Evolutionary conservation across 768 basidiomycete species (phyloP).

Genomic region (Suillus fuscotomentosus): DNA sequence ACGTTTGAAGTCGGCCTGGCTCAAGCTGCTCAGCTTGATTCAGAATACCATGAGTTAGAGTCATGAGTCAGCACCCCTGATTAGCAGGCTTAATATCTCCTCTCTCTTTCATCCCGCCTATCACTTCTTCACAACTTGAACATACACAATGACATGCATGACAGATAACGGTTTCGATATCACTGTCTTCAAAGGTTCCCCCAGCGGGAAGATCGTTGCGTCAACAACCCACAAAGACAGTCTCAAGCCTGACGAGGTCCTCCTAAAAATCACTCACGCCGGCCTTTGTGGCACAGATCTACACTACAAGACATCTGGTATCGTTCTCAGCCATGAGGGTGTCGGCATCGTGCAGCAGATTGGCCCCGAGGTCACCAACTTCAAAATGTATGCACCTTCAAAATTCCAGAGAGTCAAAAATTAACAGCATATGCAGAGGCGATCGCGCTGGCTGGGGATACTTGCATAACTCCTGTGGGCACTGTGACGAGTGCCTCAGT

Average conservation of each 20-base stretch:
- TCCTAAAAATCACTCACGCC: slow-evolving; percentile 32
- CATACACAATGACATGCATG: slow-evolving; percentile 6
- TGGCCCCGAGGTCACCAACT: slow-evolving; percentile 28
- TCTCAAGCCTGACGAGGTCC: slow-evolving; percentile 28
- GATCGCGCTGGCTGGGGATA: slow-evolving; percentile 38
- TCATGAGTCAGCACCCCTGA: neutral
- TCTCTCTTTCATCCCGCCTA: neutral
- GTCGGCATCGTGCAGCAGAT: slow-evolving; percentile 32
- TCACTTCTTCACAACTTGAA: neutral
- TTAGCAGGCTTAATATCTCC: neutral
- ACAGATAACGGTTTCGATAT: slow-evolving; percentile 14
- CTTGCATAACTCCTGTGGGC: slow-evolving; percentile 30
- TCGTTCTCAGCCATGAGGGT: slow-evolving; percentile 41
- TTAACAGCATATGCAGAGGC: slow-evolving; percentile 20
- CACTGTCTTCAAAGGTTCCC: slow-evolving; percentile 31
- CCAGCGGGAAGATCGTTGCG: slow-evolving; percentile 18
- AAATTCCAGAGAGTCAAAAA: neutral
- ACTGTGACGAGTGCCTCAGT: slow-evolving; percentile 32
- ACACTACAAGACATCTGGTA: slow-evolving; percentile 29
- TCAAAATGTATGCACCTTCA: slow-evolving; percentile 30
- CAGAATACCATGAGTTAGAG: neutral
- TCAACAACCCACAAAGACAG: slow-evolving; percentile 10
- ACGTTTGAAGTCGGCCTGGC: neutral
- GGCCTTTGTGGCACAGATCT: slow-evolving; percentile 16
- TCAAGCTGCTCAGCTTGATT: neutral